Base-by-base conservation (phyloP, 1,284 basidiomycete genomes). In the Leccinum fuscescens region DNA sequence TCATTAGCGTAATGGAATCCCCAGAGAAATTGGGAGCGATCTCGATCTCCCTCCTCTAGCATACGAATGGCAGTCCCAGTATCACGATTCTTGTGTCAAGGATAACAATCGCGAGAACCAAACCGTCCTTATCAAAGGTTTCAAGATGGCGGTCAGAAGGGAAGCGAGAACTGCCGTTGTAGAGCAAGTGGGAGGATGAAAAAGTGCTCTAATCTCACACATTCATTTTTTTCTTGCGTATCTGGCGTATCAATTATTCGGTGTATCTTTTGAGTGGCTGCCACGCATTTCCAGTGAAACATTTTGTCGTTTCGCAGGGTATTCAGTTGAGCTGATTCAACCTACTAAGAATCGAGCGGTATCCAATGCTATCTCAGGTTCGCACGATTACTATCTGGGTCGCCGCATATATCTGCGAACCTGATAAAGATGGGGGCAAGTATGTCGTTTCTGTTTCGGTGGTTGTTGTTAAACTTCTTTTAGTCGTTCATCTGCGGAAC, bases 381-480 rank as follows among this genome's bases (percentile, higher is more conserved):
- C 29, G 29, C 29, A 31, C 29, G 1, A 31, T 11, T 31, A 9
- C 24, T 31, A 9, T 29, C 29, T 3, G 3, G 3, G 3, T 29
- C 29, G 29, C n/a, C n/a, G 39, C 22, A 3, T 50, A 29, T 27
- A n/a, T 5, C 14, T 27, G 27, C 4, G 12, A 50, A n/a, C 49
- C 27, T n/a, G 49, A 50, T 50, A 15, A 3, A 4, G 27, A 22
- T 0, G 27, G 39, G 9, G 39, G 39, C 1, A 42, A 50, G 49
- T 50, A n/a, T 42, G 15, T 0, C 0, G 11, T n/a, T 29, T 8
- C 1, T 3, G 0, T 50, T 15, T n/a, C 15, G 24, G 8, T 9
- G 24, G 15, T 0, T 8, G 8, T 8, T 11, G 0, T 42, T 29
- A 17, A 50, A 0, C 6, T 29, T 29, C 49, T 15, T 50, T n/a